phyloP scores from a whole-genome alignment of 2,329 filamentous ascomycete genomes.

The Monosporascus ibericus region DNA sequence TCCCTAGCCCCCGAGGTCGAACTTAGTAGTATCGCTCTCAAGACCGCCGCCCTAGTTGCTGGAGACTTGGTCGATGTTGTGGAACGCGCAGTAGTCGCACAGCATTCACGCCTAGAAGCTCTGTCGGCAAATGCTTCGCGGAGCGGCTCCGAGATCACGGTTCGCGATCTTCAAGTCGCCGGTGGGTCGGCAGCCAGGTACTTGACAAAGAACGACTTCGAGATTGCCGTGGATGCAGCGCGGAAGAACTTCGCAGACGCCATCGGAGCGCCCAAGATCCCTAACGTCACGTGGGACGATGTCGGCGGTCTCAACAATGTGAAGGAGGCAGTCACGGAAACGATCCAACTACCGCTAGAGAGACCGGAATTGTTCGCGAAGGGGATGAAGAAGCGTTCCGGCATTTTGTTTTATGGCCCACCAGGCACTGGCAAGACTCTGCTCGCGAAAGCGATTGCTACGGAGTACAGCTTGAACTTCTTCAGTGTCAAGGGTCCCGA shows the following conservation, averaged over 20 bases:
- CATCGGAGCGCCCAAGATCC: slow-evolving; percentile 96
- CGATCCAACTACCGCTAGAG: slow-evolving; percentile 87
- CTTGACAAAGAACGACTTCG: slow-evolving; percentile 78
- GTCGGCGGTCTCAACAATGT: slow-evolving; percentile 90
- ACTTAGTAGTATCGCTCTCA: slow-evolving; percentile 77
- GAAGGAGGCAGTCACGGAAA: slow-evolving; percentile 95
- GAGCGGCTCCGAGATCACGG: slow-evolving; percentile 43
- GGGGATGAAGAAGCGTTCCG: slow-evolving; percentile 96
- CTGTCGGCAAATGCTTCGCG: slow-evolving; percentile 49
- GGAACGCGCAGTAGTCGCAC: slow-evolving; percentile 77
- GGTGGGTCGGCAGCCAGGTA: slow-evolving; percentile 75
- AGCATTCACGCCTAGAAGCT: slow-evolving; percentile 66
- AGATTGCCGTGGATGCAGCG: slow-evolving; percentile 87
- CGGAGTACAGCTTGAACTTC: slow-evolving; percentile 90
- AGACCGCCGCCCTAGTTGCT: slow-evolving; percentile 91
- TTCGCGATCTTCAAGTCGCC: slow-evolving; percentile 81
- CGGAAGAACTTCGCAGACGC: slow-evolving; percentile 97
- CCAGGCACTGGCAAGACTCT: slow-evolving; percentile 89
- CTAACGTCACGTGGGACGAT: slow-evolving; percentile 93
- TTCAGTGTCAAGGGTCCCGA: slow-evolving; percentile 91
- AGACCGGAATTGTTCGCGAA: slow-evolving; percentile 91
- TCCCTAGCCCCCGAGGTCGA: slow-evolving; percentile 80
- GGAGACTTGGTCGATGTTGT: slow-evolving; percentile 93
- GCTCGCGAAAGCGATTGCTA: slow-evolving; percentile 89
- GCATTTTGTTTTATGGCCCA: slow-evolving; percentile 86